A percentile compares a stretch with the other conserved stretches of the same genome.
Evolutionary conservation across 768 basidiomycete species (phyloP).

Genomic region (Tricholoma sp.): DNA sequence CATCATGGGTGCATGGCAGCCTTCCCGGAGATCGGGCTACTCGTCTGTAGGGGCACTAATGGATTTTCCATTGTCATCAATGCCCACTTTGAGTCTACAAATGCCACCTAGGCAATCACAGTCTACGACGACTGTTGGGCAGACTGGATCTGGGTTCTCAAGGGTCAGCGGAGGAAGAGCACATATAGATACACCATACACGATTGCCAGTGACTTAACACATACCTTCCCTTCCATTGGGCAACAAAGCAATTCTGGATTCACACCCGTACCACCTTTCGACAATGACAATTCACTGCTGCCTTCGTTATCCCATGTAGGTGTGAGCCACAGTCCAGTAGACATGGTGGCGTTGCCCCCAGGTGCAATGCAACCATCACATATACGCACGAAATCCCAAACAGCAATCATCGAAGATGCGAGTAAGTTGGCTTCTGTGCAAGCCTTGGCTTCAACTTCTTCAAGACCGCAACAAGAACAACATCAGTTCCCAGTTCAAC

Average conservation of each 20-base stretch:
- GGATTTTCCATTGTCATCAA: no score
- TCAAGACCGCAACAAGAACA: conserved; percentile 5
- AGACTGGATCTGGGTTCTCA: conserved; percentile 64
- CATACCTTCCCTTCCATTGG: conserved; percentile 67
- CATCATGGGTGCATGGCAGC: no score
- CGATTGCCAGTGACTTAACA: no score
- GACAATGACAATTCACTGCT: conserved; percentile 43
- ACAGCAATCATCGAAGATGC: conserved; percentile 80
- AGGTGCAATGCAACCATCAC: conserved; percentile 65
- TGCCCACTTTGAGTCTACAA: no score
- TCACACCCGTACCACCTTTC: conserved; percentile 12
- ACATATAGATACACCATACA: no score
- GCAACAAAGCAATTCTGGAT: conserved; percentile 28
- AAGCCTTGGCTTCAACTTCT: conserved; percentile 6
- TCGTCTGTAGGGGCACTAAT: conserved; percentile 28
- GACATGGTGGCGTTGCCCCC: conserved; percentile 37
- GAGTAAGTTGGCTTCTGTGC: no score
- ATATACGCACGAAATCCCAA: conserved; percentile 75
- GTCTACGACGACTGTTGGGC: no score
- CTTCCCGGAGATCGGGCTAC: conserved; percentile 55
- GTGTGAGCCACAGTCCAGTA: no score
- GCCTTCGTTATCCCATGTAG: no score
- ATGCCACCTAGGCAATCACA: no score
- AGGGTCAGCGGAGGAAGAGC: conserved; percentile 86
- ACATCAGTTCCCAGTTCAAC: no score